Percentiles rank a stretch among this genome's conserved stretches.
phyloP scores from a whole-genome alignment of 2,329 filamentous ascomycete genomes.

The Trichoderma atrobrunneum region DNA sequence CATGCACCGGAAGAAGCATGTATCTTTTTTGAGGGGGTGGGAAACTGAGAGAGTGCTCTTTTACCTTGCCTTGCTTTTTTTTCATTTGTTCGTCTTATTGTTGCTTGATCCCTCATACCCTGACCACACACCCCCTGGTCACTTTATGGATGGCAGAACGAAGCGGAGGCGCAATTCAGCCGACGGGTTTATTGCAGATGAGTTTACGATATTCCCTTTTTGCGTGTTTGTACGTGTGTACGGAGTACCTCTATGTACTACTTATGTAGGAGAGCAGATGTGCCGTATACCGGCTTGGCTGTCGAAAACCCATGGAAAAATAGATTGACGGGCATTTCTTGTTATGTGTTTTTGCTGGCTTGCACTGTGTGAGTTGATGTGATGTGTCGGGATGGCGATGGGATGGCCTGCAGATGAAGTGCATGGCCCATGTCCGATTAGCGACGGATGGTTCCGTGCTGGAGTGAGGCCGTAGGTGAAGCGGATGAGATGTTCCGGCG shows the following conservation, averaged over 20 bases:
- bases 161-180: not conserved
- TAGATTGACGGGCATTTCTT: not conserved
- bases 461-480: not conserved
- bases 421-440: not conserved
- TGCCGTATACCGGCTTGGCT: not conserved
- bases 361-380: not conserved
- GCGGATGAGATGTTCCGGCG: not conserved
- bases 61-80: not conserved
- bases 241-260: not conserved
- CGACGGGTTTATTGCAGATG: constrained; percentile 5
- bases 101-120: not conserved
- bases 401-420: not conserved
- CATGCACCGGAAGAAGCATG: not conserved
- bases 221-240: not conserved
- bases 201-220: not conserved
- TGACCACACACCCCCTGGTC: not conserved
- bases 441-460: not conserved
- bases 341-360: not conserved
- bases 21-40: not conserved
- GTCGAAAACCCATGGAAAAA: not conserved
- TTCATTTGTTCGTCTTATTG: not conserved
- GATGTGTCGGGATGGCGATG: not conserved
- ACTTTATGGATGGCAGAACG: not conserved
- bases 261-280: not conserved
- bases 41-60: not conserved